phyloP scores from a whole-genome alignment of 192 early-diverging fungal genomes.

The Coemansia sp. region DNA sequence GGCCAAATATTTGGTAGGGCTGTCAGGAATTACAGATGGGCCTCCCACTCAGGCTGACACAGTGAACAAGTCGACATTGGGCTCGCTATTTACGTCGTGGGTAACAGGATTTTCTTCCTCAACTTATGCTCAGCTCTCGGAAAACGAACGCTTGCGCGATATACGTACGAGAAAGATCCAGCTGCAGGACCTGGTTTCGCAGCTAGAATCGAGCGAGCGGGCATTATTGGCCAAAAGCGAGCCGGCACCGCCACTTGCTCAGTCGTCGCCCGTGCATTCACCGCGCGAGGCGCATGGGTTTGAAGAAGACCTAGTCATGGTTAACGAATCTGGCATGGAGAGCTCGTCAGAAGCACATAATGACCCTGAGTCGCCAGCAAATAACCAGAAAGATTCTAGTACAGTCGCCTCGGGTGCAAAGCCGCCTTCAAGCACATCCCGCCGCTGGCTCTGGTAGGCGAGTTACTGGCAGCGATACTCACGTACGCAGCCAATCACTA shows the following conservation, averaged over 20 bases:
- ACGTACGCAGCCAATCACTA: too few relatives aligned
- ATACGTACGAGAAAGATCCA: slow-evolving; percentile 40
- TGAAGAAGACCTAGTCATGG: slow-evolving; percentile 48
- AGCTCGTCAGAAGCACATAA: slow-evolving; percentile 6
- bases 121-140: slow-evolving; percentile 10
- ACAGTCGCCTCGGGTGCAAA: not conserved
- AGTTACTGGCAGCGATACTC: too few relatives aligned
- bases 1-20: slow-evolving; percentile 21
- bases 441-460: slow-evolving; percentile 44
- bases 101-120: slow-evolving; percentile 19
- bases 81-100: slow-evolving; percentile 38
- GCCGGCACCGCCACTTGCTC: not conserved
- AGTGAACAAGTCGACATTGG: slow-evolving; percentile 5
- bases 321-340: slow-evolving; percentile 13
- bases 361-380: not conserved
- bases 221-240: slow-evolving; percentile 10
- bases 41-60: slow-evolving; percentile 13
- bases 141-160: slow-evolving; percentile 35
- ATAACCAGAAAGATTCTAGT: not conserved
- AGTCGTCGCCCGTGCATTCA: not conserved
- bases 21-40: slow-evolving; percentile 18
- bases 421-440: slow-evolving; percentile 5
- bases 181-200: slow-evolving; percentile 40
- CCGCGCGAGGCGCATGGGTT: slow-evolving; percentile 30
- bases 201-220: slow-evolving; percentile 43